These are phyloP conservation scores for Agrocybe praecox DNA, from an alignment of 768 basidiomycete genomes.

Conservation along the genomic window DNA sequence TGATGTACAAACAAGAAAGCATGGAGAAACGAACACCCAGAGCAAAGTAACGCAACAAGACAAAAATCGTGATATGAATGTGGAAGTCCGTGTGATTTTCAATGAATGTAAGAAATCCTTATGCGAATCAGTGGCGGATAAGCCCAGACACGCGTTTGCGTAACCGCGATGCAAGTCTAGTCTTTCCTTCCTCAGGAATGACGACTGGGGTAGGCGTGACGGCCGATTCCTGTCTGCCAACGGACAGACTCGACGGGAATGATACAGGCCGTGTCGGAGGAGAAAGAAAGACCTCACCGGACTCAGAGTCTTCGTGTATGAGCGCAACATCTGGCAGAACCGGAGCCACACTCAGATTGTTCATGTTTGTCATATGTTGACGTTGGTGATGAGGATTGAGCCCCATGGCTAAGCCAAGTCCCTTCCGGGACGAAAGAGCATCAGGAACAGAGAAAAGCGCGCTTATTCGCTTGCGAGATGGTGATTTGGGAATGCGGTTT, in stretches of 20 bases:
- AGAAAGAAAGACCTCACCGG: not conserved
- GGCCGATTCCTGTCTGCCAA: not conserved
- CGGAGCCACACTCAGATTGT: not conserved
- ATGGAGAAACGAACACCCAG: no score
- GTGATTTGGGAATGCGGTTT: conserved; percentile 7
- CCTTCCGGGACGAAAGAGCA: conserved; percentile 12
- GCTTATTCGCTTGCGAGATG: conserved; percentile 18
- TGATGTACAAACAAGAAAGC: no score
- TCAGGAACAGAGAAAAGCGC: conserved; percentile 15
- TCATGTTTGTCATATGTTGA: not conserved
- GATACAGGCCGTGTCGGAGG: not conserved
- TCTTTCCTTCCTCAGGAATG: not conserved
- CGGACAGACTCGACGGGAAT: not conserved
- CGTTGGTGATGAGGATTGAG: not conserved
- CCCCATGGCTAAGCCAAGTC: not conserved
- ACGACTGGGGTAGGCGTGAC: not conserved
- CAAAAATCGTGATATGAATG: no score
- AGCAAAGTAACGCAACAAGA: no score
- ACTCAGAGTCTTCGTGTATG: not conserved
- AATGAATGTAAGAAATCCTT: no score
- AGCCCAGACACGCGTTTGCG: not conserved
- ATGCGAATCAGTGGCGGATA: not conserved
- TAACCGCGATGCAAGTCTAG: not conserved
- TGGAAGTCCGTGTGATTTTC: no score
- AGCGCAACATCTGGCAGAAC: not conserved